Base-by-base conservation (phyloP, 495 filamentous ascomycete genomes). In the Opeltia flavorubescens region DNA sequence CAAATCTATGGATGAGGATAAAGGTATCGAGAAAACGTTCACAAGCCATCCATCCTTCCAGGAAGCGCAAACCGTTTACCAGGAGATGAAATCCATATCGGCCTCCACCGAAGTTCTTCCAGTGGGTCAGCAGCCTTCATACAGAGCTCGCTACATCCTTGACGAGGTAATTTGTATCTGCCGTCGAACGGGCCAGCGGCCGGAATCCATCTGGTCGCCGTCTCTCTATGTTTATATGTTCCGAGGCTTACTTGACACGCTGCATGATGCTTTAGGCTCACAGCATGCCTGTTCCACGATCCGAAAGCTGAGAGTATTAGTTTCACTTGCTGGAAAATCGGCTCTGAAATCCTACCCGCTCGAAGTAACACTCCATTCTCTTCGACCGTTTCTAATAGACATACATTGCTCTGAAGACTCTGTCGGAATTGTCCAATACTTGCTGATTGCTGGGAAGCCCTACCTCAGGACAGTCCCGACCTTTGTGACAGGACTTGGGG, bases 351-450 rank as follows among this genome's bases (percentile, higher is more conserved):
- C 80, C 1, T 96, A 95, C 62, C 83, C 86, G 5, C 62, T 96
- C n/a, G 86, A 96, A 57, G 93, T 95, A 87, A 66, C 89, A 1
- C 67, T 96, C 21, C 83, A 87, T 54, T 77, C 85, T 3, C 70
- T 96, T 33, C 70, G 80, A 15, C 80, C 81, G 1, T 94, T 84
- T 50, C 68, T 95, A 17, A 75, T 77, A 1, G 84, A 95, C 54
- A 65, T 76, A 2, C 77, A 88, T 55, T 96, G 89, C 60, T 83
- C 88, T n/a, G 85, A 95, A 52, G 91, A 99, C 66, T 78, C 85
- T 4, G 64, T 96, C 27, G 89, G 87, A 0, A 74, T 99, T 27
- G 71, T 85, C 34, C 86, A 86, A 65, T 95, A 94, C 57, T 71
- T 99, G 2, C 62, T 96, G 7, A 69, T 76, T 5, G 66, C 72